These are phyloP conservation scores for Backusella luteola DNA, from an alignment of 192 early-diverging fungal species.

Conservation along the genomic window DNA sequence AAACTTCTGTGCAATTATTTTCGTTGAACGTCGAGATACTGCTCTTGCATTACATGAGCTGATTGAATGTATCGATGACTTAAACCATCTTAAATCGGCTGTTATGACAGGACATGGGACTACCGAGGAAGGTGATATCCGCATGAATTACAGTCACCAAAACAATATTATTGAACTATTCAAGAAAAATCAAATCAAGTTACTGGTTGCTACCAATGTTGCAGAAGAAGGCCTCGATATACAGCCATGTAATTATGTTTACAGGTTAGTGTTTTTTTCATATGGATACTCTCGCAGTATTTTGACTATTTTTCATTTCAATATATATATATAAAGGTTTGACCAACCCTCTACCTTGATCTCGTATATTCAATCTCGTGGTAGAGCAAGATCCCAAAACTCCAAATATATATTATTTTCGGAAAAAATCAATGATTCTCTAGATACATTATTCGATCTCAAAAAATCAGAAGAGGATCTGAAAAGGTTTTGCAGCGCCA, in stretches of 20 bases:
- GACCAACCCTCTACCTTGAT: constrained; percentile 69
- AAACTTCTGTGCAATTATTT: constrained; percentile 85
- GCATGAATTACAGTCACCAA: constrained; percentile 55
- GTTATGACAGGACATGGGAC: constrained; percentile 60
- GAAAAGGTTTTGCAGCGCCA: constrained; percentile 54
- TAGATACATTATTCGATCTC: constrained; percentile 34
- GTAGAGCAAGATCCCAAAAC: constrained; percentile 72
- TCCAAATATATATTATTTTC: constrained; percentile 81
- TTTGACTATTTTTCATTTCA: not conserved
- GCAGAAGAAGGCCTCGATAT: constrained; percentile 96
- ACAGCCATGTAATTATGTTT: constrained; percentile 83
- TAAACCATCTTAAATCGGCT: constrained; percentile 43
- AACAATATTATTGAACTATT: constrained; percentile 64
- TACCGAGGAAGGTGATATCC: constrained; percentile 30
- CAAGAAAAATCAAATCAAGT: constrained; percentile 59
- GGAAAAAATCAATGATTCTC: constrained; percentile 39
- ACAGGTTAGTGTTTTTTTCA: constrained; percentile 47
- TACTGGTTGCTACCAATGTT: constrained; percentile 87
- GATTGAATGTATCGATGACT: constrained; percentile 54
- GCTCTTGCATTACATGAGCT: constrained; percentile 56
- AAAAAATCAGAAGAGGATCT: constrained; percentile 50
- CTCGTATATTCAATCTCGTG: constrained; percentile 85
- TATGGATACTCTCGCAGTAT: not conserved
- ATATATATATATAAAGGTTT: constrained; percentile 47
- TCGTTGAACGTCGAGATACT: constrained; percentile 70